Evolutionary conservation across 106 monocot genomes (phyloP).

Genomic region (Dendrobium nobile): DNA sequence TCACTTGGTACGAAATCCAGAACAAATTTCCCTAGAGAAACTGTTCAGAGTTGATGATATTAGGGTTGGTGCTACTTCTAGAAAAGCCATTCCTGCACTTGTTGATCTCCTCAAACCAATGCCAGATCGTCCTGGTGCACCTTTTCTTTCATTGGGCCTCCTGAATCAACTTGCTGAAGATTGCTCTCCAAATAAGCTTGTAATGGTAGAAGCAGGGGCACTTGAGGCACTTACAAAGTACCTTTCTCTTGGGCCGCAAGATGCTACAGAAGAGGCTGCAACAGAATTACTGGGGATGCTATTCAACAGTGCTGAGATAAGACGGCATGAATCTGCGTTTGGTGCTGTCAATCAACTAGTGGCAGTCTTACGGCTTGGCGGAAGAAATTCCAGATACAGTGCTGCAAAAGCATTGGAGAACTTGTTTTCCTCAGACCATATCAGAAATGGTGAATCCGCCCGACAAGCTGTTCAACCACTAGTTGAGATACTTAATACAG

Average conservation of each 20-base stretch:
- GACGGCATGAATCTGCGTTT: constrained; percentile 70
- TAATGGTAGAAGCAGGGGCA: constrained; percentile 96
- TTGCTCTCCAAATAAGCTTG: constrained; percentile 57
- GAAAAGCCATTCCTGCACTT: constrained; percentile 82
- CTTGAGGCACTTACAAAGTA: constrained; percentile 89
- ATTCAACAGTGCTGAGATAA: constrained; percentile 78
- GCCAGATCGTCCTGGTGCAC: constrained; percentile 94
- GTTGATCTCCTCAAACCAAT: constrained; percentile 98
- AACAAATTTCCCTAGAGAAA: constrained; percentile 66
- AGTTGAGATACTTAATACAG: constrained; percentile 85
- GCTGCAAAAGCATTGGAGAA: constrained; percentile 94
- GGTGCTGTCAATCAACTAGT: constrained; percentile 87
- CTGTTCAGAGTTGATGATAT: constrained; percentile 94
- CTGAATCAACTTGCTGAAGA: constrained; percentile 79
- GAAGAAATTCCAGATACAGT: constrained; percentile 91
- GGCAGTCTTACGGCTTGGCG: constrained; percentile 86
- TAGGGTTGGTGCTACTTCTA: constrained; percentile 63
- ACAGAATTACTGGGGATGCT: constrained; percentile 86
- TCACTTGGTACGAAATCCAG: constrained; percentile 57
- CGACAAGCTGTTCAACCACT: constrained; percentile 82
- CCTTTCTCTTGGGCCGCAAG: constrained; percentile 89
- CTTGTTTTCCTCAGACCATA: constrained; percentile 89
- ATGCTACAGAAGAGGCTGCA: constrained; percentile 91
- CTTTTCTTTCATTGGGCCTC: constrained; percentile 75
- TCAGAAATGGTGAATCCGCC: constrained; percentile 73